A percentile compares a stretch with the other conserved stretches of the same genome.
These are phyloP conservation scores for Maudiozyma humilis DNA, from an alignment of 1,139 yeast genomes.

Conservation along the genomic window DNA sequence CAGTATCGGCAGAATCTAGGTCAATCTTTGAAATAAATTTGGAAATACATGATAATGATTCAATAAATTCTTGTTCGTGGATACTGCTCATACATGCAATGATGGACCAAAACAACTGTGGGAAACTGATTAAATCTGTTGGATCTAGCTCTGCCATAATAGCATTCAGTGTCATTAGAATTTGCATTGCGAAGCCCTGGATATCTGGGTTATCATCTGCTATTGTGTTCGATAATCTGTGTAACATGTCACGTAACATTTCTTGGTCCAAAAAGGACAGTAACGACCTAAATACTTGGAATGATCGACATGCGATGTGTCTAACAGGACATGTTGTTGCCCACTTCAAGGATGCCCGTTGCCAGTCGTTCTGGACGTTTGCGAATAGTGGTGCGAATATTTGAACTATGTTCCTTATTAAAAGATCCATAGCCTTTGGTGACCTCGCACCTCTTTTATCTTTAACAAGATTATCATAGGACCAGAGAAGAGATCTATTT, in stretches of 20 bases:
- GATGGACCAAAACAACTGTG: constrained; percentile 92
- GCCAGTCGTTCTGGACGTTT: constrained; percentile 72
- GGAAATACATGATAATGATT: constrained; percentile 70
- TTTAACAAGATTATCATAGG: constrained; percentile 73
- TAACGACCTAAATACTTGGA: constrained; percentile 81
- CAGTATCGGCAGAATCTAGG: constrained; percentile 76
- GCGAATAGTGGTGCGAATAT: constrained; percentile 44
- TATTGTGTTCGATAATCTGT: constrained; percentile 83
- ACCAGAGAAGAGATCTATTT: constrained; percentile 56
- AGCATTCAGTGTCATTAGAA: constrained; percentile 88
- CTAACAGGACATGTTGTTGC: constrained; percentile 97
- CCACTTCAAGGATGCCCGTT: constrained; percentile 77
- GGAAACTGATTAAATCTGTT: constrained; percentile 73
- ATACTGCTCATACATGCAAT: constrained; percentile 87
- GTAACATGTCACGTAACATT: constrained; percentile 91
- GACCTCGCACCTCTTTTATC: constrained; percentile 78
- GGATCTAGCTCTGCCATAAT: constrained; percentile 78
- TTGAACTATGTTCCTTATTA: constrained; percentile 57
- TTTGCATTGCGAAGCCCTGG: constrained; percentile 96
- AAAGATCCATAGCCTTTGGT: constrained; percentile 78
- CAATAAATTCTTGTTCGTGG: constrained; percentile 89
- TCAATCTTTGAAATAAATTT: constrained; percentile 83
- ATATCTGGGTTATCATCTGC: constrained; percentile 84
- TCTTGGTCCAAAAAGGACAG: constrained; percentile 70
- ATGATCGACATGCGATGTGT: constrained; percentile 93